Evolutionary conservation across 2,329 filamentous ascomycete genomes (phyloP), one percentile per base, ranked within the genome.

Genomic region (Colletotrichum spinosum): DNA sequence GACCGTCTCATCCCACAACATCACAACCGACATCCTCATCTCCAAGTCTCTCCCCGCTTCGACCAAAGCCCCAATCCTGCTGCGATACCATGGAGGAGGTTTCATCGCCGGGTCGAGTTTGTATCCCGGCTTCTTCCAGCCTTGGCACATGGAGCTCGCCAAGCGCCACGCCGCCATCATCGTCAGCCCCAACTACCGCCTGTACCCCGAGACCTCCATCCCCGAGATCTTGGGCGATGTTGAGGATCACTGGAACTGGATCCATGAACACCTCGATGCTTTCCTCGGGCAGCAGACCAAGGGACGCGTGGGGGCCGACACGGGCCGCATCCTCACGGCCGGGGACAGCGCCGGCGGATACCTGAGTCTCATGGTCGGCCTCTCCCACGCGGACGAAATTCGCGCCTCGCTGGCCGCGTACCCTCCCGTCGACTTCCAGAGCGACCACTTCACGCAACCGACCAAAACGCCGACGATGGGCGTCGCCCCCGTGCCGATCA

Each of bases 181-280:
- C 15, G 15, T 17, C 15, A 17, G 15, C 15, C 15, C 15, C 15
- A 17, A 17, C 15, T 17, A 17, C 15, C 15, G 15, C 15, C 15
- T 17, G 15, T 17, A 17, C 15, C 15, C 15, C 15, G 68, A 72
- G 4, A 50, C 63, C 51, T 70, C 72, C 3, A 54, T 72, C 1
- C 69, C 68, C 0, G 73, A 75, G 17, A n/a, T 72, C 0, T 63
- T 74, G 0, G 70, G 70, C 3, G 73, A 75, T 48, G 25, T 74
- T 2, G 70, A 73, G 17, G 71, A 73, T 45, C 70, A 69, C 1
- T 75, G 73, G 72, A 63, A 69, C 15, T 75, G 73, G 72, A 58
- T 69, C 0, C 71, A 65, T 5, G 39, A 45, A 1, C 35, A 54
- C 0, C 55, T 75, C 0, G 48, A 60, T 0, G 64, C 70, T 2